These are phyloP conservation scores for Botrytis elliptica DNA, from an alignment of 2,329 filamentous ascomycete genomes.

Conservation along the genomic window DNA sequence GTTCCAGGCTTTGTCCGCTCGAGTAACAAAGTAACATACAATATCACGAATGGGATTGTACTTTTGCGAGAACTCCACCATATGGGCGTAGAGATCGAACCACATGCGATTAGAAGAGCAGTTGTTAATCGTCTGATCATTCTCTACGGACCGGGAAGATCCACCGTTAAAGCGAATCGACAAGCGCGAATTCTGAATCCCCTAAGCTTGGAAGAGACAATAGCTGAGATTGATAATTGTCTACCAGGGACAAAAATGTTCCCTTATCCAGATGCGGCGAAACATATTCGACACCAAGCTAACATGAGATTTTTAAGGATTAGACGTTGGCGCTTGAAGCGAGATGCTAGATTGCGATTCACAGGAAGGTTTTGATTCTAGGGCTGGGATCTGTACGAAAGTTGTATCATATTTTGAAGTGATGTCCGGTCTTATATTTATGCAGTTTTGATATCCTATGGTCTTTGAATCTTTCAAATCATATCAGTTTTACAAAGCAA, in stretches of 20 bases:
- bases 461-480: neutral
- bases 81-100: conserved; percentile 29
- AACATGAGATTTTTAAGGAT: conserved; percentile 6
- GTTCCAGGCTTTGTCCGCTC: neutral
- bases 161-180: conserved; percentile 28
- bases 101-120: conserved; percentile 24
- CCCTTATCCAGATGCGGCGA: neutral
- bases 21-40: neutral
- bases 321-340: neutral
- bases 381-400: neutral
- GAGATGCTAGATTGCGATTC: conserved; percentile 4
- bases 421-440: neutral
- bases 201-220: conserved; percentile 24
- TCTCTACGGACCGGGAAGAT: conserved; percentile 33
- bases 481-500: neutral
- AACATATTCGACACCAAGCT: conserved; percentile 6
- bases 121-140: conserved; percentile 34
- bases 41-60: conserved; percentile 32
- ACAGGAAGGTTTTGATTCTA: neutral
- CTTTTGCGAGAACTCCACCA: conserved; percentile 33
- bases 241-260: conserved; percentile 25
- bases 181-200: conserved; percentile 20
- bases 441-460: neutral
- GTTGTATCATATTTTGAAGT: neutral
- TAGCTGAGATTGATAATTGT: conserved; percentile 29